Conservation (phyloP, 495 filamentous ascomycete species). For the Aspergillus haitiensis region DNA sequence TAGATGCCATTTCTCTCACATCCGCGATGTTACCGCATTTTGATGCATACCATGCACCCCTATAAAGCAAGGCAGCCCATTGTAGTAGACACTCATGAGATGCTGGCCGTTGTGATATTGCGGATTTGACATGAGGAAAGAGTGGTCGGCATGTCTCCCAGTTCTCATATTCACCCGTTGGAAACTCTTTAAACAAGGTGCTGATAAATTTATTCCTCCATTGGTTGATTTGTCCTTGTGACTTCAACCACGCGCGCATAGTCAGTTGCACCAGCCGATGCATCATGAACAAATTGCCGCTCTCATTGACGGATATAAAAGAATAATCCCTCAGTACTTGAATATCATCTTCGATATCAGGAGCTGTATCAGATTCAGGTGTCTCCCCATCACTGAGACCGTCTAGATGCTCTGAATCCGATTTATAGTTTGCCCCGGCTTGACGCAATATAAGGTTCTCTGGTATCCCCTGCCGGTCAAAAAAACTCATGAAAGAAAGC, state of each 20-base stretch:
- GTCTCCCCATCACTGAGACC: background rate
- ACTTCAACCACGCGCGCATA: constrained; percentile 44
- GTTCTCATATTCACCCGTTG: constrained; percentile 34
- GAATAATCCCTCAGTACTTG: constrained; percentile 29
- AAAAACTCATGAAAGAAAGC: constrained; percentile 42
- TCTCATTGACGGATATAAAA: constrained; percentile 26
- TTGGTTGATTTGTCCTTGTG: constrained; percentile 34
- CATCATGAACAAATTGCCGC: constrained; percentile 40
- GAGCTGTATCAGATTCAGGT: background rate
- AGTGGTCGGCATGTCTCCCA: constrained; percentile 27
- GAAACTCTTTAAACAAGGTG: constrained; percentile 40
- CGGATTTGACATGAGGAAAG: constrained; percentile 31
- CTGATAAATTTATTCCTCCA: constrained; percentile 41
- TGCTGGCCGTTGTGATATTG: constrained; percentile 17
- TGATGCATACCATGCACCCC: too few species aligned
- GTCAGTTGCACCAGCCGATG: constrained; percentile 49
- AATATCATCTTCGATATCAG: background rate
- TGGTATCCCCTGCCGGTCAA: constrained; percentile 42
- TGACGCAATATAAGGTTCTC: constrained; percentile 25
- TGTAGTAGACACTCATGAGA: background rate
- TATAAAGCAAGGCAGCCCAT: background rate
- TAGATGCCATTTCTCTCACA: too few species aligned
- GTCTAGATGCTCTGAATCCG: too few species aligned
- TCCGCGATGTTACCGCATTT: too few species aligned
- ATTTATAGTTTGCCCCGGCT: too few species aligned